Base-by-base conservation (phyloP, 805 yeast genomes). In the Suhomyces sp. region DNA sequence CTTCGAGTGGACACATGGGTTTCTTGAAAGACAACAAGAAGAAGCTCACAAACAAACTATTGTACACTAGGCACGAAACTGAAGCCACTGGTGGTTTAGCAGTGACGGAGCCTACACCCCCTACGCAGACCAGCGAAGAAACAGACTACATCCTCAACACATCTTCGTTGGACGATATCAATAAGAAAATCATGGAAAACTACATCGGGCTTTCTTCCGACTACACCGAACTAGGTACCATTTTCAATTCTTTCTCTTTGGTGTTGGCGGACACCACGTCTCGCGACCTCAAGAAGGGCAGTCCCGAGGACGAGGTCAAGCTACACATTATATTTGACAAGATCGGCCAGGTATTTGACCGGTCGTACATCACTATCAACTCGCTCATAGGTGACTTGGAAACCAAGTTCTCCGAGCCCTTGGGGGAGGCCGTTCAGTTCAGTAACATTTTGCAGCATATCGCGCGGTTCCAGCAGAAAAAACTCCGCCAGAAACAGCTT, bases 261-360 rank as follows among this genome's bases (percentile, higher is more conserved):
- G 75, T 84, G 8, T 55, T 73, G 23, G 64, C 71, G 2, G 78
- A 72, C 40, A 57, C 72, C 1, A 57, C 72, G 1, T 60, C 63
- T 3, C 54, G 55, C 12, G 52, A 50, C 27, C 59, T 62, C n/a
- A 63, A 64, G 47, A 57, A 57, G 15, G 51, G 54, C 9, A 62
- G 57, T 13, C n/a, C 42, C 7, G 66, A 64, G 5, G 69, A 67
- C 1, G 54, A 51, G 17, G 59, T 60, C 6, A 71, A 71, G 48
- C 54, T 73, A 17, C 69, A 69, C 54, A 52, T 71, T 9, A 60
- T 74, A 1, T 64, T 90, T 55, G 98, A 94, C 64, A 83, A 84
- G 56, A 82, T 90, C 27, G 97, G 98, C 1, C 91, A 88, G 62
- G 87, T 91, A 1, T 85, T 89, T 57, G 98, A 94, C 67, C 80